A percentile compares a stretch with the other conserved stretches of the same genome.
Evolutionary conservation across 1,284 basidiomycete genomes (phyloP).

Genomic region (Cerioporus squamosus): DNA sequence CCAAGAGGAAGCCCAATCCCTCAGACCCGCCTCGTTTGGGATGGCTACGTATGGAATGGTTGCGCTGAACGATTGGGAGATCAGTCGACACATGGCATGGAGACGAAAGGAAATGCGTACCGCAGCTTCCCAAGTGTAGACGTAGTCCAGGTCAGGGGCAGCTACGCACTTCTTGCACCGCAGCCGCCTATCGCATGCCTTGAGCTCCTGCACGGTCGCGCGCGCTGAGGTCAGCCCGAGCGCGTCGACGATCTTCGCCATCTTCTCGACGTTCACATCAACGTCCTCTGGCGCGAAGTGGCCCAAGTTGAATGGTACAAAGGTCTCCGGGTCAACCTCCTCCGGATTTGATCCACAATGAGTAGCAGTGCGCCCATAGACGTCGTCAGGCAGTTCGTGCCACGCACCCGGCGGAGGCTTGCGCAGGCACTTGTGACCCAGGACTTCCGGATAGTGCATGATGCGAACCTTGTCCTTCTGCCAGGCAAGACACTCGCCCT

Average conservation of each 20-base stretch:
- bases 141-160: neutral
- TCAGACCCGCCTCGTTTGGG: too few species aligned
- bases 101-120: neutral
- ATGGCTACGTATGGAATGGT: too few species aligned
- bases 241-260: too few species aligned
- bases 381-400: neutral
- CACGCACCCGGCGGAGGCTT: too few species aligned
- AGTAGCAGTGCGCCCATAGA: neutral
- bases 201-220: neutral
- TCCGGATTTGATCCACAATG: neutral
- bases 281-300: neutral
- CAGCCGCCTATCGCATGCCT: neutral
- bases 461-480: neutral
- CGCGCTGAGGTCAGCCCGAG: neutral
- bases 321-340: neutral
- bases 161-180: neutral
- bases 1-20: too few species aligned
- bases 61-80: too few species aligned
- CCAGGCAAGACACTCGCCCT: too few species aligned
- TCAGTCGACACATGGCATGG: too few species aligned
- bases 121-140: slow-evolving; percentile 1
- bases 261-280: neutral
- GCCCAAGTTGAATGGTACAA: too few species aligned
- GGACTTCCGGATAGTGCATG: slow-evolving; percentile 2
- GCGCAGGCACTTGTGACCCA: neutral